Base-by-base conservation (phyloP, 306 rosid species). In the Prunus salicina region DNA sequence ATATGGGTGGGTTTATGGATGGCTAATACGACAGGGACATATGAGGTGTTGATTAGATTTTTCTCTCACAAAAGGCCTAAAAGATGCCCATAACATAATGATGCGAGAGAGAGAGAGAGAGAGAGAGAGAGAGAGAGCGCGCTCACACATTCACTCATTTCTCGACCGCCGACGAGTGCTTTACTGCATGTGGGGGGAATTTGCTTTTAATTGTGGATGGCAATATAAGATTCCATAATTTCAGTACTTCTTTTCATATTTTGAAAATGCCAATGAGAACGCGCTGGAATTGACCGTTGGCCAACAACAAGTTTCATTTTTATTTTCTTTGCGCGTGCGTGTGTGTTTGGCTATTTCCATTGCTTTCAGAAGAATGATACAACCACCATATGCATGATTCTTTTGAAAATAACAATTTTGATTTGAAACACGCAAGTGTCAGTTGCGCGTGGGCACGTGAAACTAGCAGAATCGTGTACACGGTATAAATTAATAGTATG, bases 111-210 rank as follows among this genome's bases (percentile, higher is more conserved):
- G 41, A 34, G 7, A 32, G 14, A 49, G 15, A 3, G 52, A 49
- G 52, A 34, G 41, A 34, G 41, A 34, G 8, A 32, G 52, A 2
- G 12, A 22, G 28, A 2, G 30, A 3, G 30, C 30, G 30, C 30
- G 13, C 22, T 77, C 80, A 64, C 77, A 72, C 82, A 77, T 57
- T 71, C 83, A 50, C 64, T 69, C 72, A 70, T 79, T 70, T 78
- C 71, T 78, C 71, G 72, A 53, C 64, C 41, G 34, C 32, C 10
- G 20, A 4, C 62, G 19, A 76, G 65, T 78, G 86, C 65, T 10
- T 24, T 27, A 74, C 72, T 41, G 75, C 92, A 88, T 87, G 89
- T 86, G 92, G 82, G 68, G 27, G 52, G 52, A 10, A 47, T 47
- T 70, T 78, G 78, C 50, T 86, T 73, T 74, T 68, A 67, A 32